Conservation (phyloP, 1,139 yeast genomes). For the Magnusiomyces suaveolens region DNA sequence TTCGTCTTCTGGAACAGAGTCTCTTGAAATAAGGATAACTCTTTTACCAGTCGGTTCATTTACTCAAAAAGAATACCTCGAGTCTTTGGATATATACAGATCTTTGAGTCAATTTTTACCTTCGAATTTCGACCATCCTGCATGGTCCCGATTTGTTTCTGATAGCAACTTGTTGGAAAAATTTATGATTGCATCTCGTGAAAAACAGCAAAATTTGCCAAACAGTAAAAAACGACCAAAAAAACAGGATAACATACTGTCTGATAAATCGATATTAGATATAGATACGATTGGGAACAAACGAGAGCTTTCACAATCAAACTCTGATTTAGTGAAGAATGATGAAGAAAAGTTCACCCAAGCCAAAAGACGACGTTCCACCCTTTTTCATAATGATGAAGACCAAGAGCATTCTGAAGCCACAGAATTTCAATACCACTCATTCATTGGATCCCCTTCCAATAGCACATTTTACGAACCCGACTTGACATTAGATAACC, state of each 20-base stretch:
- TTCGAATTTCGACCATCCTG: conserved; percentile 19
- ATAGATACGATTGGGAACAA: too few relatives aligned
- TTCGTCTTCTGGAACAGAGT: conserved; percentile 13
- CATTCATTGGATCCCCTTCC: background rate
- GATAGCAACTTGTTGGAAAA: conserved; percentile 6
- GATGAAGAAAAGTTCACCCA: too few relatives aligned
- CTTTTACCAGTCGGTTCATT: conserved; percentile 19
- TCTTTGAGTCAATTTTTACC: conserved; percentile 16
- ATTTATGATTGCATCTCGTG: conserved; percentile 3
- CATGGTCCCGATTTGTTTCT: conserved; percentile 18
- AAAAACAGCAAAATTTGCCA: background rate
- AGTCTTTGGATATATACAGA: conserved; percentile 18
- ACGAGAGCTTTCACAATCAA: background rate
- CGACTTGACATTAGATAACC: background rate
- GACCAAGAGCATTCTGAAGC: background rate
- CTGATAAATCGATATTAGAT: background rate
- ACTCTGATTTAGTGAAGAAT: conserved; percentile 14
- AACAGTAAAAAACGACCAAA: too few relatives aligned
- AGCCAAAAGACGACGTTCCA: conserved; percentile 1
- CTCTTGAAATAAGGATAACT: conserved; percentile 19
- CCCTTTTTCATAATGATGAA: background rate
- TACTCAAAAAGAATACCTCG: conserved; percentile 18
- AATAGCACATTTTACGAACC: background rate
- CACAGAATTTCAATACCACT: background rate
- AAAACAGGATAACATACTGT: background rate